Percentiles rank a stretch among this genome's conserved stretches.
Conservation (phyloP, 208 protist species). For the Trypanosoma platydactyli region DNA sequence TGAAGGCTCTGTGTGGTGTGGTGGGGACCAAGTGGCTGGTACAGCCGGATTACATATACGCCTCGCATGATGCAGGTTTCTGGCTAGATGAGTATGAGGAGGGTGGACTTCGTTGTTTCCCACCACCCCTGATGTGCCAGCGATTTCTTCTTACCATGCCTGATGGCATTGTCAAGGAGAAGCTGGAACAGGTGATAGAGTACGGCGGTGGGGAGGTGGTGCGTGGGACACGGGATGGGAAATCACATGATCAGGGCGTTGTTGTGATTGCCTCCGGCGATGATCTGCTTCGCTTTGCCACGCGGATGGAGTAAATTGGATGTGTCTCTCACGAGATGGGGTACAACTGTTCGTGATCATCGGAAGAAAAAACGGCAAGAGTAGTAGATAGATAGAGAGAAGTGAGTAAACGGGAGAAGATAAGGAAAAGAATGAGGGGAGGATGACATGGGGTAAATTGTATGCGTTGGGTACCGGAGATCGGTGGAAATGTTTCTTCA, state of each 20-base stretch:
- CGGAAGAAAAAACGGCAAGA: not conserved
- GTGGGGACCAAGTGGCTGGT: slow-evolving; percentile 80
- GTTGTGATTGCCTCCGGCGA: slow-evolving; percentile 74
- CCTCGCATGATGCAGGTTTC: slow-evolving; percentile 62
- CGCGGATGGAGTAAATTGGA: slow-evolving; percentile 30
- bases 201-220: slow-evolving; percentile 82
- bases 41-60: slow-evolving; percentile 71
- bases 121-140: slow-evolving; percentile 67
- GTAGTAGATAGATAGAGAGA: not conserved
- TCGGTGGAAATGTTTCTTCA: not conserved
- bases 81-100: slow-evolving; percentile 82
- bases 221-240: slow-evolving; percentile 7
- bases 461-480: not conserved
- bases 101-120: slow-evolving; percentile 68
- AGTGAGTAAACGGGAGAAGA: slow-evolving; percentile 6
- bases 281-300: slow-evolving; percentile 76
- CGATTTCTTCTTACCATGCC: slow-evolving; percentile 70
- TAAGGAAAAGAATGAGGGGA: not conserved
- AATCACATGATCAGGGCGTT: slow-evolving; percentile 42
- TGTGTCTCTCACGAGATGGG: not conserved
- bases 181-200: slow-evolving; percentile 75
- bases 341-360: not conserved
- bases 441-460: not conserved
- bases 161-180: slow-evolving; percentile 49
- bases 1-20: slow-evolving; percentile 82